phyloP scores from a whole-genome alignment of 805 yeast genomes.

The Monosporozyma siamensis region DNA sequence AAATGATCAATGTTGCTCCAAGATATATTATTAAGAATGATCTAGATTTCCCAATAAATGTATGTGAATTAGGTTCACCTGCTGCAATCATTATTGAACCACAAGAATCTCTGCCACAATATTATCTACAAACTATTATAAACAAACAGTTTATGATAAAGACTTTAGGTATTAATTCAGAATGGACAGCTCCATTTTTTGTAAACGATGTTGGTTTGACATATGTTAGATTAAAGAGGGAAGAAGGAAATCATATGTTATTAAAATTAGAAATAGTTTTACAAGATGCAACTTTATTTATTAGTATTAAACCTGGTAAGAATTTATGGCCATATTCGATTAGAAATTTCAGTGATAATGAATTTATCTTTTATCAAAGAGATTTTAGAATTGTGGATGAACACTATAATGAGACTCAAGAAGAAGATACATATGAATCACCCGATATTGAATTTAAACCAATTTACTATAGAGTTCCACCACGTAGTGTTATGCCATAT shows the following conservation, averaged over 20 bases:
- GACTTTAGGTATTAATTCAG: slow-evolving; percentile 44
- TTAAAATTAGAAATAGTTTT: slow-evolving; percentile 63
- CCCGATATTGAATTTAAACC: slow-evolving; percentile 59
- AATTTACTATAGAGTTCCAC: slow-evolving; percentile 69
- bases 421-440: slow-evolving; percentile 47
- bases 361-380: slow-evolving; percentile 76
- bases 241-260: slow-evolving; percentile 56
- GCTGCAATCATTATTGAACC: slow-evolving; percentile 39
- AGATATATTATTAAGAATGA: slow-evolving; percentile 67
- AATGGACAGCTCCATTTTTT: slow-evolving; percentile 84
- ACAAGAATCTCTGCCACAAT: slow-evolving; percentile 46
- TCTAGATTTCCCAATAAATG: slow-evolving; percentile 43
- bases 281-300: slow-evolving; percentile 76
- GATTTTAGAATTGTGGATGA: slow-evolving; percentile 47
- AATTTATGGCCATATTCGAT: slow-evolving; percentile 89
- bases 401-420: slow-evolving; percentile 42
- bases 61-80: slow-evolving; percentile 62
- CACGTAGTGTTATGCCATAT: slow-evolving; percentile 92
- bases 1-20: slow-evolving; percentile 73
- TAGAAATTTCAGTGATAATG: slow-evolving; percentile 81
- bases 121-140: slow-evolving; percentile 43
- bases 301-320: slow-evolving; percentile 63
- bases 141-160: slow-evolving; percentile 55
- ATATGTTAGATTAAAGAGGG: slow-evolving; percentile 58
- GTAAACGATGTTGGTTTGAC: slow-evolving; percentile 79